Evolutionary conservation across 2,329 filamentous ascomycete genomes (phyloP).

Genomic region (Epichloe uncinata): DNA sequence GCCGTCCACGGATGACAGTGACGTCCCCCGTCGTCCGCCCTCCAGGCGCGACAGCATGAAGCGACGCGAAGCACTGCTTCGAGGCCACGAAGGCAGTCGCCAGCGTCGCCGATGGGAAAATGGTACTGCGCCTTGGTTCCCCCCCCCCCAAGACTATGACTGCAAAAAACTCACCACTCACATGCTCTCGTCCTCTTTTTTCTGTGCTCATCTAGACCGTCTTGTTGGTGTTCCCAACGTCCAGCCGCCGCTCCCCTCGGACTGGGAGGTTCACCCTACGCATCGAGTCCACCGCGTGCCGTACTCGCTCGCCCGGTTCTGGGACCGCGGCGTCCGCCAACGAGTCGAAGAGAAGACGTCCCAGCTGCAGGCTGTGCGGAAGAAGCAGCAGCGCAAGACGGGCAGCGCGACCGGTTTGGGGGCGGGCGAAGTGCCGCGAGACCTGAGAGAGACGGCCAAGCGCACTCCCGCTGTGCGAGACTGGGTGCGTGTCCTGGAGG

Average conservation of each 20-base stretch:
- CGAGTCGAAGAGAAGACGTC: constrained; percentile 34
- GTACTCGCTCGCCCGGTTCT: constrained; percentile 78
- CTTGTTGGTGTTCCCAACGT: constrained; percentile 77
- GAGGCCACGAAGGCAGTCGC: constrained; percentile 82
- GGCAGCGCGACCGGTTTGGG: constrained; percentile 30
- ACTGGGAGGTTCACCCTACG: constrained; percentile 75
- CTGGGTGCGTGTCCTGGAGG: constrained; percentile 73
- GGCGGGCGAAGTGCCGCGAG: constrained; percentile 55
- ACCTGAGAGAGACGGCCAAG: constrained; percentile 71
- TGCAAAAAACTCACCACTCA: neutral
- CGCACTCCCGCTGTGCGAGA: constrained; percentile 62
- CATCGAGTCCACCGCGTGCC: constrained; percentile 67
- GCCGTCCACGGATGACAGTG: constrained; percentile 14
- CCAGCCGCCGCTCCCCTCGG: constrained; percentile 65
- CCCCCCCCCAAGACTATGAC: no score
- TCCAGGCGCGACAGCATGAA: constrained; percentile 41
- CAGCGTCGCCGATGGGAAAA: constrained; percentile 91
- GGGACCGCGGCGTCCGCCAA: constrained; percentile 49
- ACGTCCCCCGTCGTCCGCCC: constrained; percentile 31
- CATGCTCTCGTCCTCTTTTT: neutral
- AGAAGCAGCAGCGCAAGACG: constrained; percentile 29
- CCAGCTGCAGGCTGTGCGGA: constrained; percentile 28
- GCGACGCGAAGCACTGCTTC: constrained; percentile 61
- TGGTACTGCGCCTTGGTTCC: constrained; percentile 33
- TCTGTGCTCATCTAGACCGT: constrained; percentile 45